Evolutionary conservation across 73 alveolate species (phyloP).

Genomic region (Blepharisma japonicum): DNA sequence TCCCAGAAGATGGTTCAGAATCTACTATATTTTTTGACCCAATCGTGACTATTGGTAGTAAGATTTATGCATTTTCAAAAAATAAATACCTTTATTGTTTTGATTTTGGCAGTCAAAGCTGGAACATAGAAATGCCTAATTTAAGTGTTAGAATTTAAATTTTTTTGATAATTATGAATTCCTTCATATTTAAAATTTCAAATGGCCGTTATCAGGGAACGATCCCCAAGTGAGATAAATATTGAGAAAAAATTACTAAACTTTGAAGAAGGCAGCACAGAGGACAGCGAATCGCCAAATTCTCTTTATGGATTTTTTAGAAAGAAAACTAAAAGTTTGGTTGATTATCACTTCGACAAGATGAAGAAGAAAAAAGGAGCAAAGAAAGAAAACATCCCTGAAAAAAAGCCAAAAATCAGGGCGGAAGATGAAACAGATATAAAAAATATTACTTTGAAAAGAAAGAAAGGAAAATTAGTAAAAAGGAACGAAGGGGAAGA

Average conservation of each 20-base stretch:
- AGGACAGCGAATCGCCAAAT: too few relatives aligned
- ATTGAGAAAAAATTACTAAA: conserved; percentile 3
- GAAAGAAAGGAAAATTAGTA: too few relatives aligned
- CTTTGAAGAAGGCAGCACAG: neutral
- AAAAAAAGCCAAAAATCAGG: too few relatives aligned
- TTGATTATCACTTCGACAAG: conserved; percentile 20
- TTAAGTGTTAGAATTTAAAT: too few relatives aligned
- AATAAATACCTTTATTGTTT: too few relatives aligned
- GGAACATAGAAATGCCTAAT: too few relatives aligned
- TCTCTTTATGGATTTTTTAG: conserved; percentile 12
- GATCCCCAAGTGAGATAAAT: conserved; percentile 8
- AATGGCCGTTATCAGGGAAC: conserved; percentile 18
- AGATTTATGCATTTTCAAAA: neutral
- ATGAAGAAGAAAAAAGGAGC: neutral
- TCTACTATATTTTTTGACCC: conserved; percentile 20
- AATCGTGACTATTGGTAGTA: neutral
- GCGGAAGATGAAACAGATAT: too few relatives aligned
- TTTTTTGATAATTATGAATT: too few relatives aligned
- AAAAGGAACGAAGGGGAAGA: too few relatives aligned
- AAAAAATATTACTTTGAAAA: too few relatives aligned
- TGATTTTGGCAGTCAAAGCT: too few relatives aligned
- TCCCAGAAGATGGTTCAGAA: neutral
- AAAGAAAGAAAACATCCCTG: too few relatives aligned
- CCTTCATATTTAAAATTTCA: neutral
- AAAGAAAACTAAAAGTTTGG: neutral